A percentile compares a stretch with the other conserved stretches of the same genome.
phyloP scores from a whole-genome alignment of 441 rosid species.

The Sinapis alba region DNA sequence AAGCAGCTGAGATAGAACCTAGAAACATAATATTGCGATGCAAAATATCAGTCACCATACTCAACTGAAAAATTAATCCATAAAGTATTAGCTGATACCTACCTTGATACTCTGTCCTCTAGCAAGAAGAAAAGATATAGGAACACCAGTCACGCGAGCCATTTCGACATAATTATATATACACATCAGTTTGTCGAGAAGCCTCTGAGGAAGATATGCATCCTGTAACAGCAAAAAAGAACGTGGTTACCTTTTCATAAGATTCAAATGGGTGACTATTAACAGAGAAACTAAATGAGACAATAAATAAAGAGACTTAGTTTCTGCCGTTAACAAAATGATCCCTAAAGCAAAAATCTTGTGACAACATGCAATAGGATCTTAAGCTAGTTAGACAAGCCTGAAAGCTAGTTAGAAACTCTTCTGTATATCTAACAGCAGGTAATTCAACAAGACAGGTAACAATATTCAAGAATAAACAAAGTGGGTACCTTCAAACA shows the following conservation, averaged over 20 bases:
- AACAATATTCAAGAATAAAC: slow-evolving; percentile 11
- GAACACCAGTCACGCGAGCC: slow-evolving; percentile 99
- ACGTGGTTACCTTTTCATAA: not conserved
- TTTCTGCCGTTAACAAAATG: not conserved
- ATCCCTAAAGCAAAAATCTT: slow-evolving; percentile 1
- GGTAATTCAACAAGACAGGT: slow-evolving; percentile 8
- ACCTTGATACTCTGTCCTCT: slow-evolving; percentile 99
- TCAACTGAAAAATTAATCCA: slow-evolving; percentile 25
- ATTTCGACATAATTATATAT: slow-evolving; percentile 96
- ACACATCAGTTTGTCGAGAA: slow-evolving; percentile 92
- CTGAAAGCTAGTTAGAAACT: slow-evolving; percentile 12
- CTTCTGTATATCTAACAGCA: slow-evolving; percentile 6
- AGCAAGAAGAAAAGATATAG: slow-evolving; percentile 93
- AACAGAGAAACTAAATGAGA: not conserved
- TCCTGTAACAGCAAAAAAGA: slow-evolving; percentile 60
- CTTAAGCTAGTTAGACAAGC: slow-evolving; percentile 11
- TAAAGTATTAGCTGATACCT: slow-evolving; percentile 19
- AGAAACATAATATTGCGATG: slow-evolving; percentile 36
- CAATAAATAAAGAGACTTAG: not conserved
- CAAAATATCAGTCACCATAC: slow-evolving; percentile 27
- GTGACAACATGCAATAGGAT: slow-evolving; percentile 26
- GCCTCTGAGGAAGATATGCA: slow-evolving; percentile 99
- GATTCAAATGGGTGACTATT: slow-evolving; percentile 14
- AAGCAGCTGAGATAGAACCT: slow-evolving; percentile 98
- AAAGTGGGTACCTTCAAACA: slow-evolving; percentile 77